Percentiles rank a stretch among this genome's conserved stretches.
Conservation (phyloP, 768 basidiomycete species). For the Tylopilus felleus region DNA sequence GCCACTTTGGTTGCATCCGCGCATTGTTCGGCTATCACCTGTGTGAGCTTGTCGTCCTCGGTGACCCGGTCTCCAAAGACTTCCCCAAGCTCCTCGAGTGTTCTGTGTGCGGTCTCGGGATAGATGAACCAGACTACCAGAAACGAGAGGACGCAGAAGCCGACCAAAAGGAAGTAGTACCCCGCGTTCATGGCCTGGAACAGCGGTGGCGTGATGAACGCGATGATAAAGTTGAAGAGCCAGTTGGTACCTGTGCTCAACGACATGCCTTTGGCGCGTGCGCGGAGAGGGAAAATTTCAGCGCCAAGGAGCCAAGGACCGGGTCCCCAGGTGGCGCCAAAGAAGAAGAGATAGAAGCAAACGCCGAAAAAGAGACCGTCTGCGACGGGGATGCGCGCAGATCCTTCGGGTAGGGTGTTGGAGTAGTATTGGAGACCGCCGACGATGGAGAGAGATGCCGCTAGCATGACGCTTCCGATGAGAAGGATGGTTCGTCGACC, state of each 20-base stretch:
- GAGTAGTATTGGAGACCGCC: slow-evolving; percentile 49
- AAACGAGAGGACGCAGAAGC: slow-evolving; percentile 43
- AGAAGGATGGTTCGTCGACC: slow-evolving; percentile 52
- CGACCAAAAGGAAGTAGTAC: slow-evolving; percentile 50
- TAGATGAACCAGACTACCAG: slow-evolving; percentile 47
- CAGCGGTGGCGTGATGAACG: slow-evolving; percentile 55
- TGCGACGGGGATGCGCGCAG: slow-evolving; percentile 29
- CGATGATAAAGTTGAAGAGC: slow-evolving; percentile 39
- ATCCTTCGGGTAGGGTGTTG: slow-evolving; percentile 37
- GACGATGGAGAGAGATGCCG: slow-evolving; percentile 45
- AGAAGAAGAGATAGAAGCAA: slow-evolving; percentile 59
- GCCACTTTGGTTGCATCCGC: slow-evolving; percentile 7
- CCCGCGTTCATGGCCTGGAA: slow-evolving; percentile 48
- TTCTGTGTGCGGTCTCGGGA: slow-evolving; percentile 45
- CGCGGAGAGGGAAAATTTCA: slow-evolving; percentile 46
- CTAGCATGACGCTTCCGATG: slow-evolving; percentile 42
- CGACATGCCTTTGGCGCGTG: slow-evolving; percentile 39
- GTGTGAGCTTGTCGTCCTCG: slow-evolving; percentile 24
- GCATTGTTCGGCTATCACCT: slow-evolving; percentile 13
- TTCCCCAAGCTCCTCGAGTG: slow-evolving; percentile 48
- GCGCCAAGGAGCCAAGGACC: slow-evolving; percentile 51
- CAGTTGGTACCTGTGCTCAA: slow-evolving; percentile 34
- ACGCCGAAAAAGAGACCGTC: slow-evolving; percentile 42
- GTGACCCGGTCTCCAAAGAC: slow-evolving; percentile 42
- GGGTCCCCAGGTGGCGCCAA: slow-evolving; percentile 55